Percentiles rank a stretch among this genome's conserved stretches.
phyloP scores from a whole-genome alignment of 2,329 filamentous ascomycete species.

The Trichophyton rubrum region DNA sequence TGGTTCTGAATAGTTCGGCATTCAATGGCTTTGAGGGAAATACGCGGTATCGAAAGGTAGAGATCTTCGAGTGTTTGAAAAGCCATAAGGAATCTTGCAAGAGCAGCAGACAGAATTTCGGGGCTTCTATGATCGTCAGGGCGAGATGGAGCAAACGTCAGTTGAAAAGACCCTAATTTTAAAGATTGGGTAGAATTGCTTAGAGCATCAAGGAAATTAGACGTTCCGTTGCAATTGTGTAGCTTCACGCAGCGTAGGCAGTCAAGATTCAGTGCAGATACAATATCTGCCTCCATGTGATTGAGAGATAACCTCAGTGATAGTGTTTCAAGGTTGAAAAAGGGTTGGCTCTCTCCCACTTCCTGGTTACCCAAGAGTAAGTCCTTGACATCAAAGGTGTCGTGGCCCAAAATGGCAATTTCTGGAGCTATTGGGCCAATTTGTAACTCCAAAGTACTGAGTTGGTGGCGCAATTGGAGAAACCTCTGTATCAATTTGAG shows the following conservation, averaged over 20 bases:
- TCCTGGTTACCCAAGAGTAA: background rate
- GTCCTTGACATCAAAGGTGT: background rate
- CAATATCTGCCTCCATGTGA: background rate
- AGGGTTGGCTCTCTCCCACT: background rate
- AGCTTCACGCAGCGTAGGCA: background rate
- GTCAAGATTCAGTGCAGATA: background rate
- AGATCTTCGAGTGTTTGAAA: background rate
- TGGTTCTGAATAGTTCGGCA: background rate
- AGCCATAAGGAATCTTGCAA: background rate
- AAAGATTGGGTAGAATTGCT: background rate
- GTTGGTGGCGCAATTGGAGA: background rate
- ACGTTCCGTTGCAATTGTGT: background rate
- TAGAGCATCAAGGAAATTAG: background rate
- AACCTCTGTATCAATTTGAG: background rate
- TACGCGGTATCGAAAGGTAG: background rate
- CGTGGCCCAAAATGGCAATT: background rate
- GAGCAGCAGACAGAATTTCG: background rate
- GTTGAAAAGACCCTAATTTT: background rate
- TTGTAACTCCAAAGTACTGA: background rate
- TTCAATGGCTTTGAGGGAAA: background rate
- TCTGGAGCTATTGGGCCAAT: background rate
- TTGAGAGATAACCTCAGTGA: background rate
- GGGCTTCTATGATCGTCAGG: background rate
- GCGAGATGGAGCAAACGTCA: background rate
- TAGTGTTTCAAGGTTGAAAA: background rate